Evolutionary conservation across 2,329 filamentous ascomycete genomes (phyloP).

Genomic region (Penicillium paneum): DNA sequence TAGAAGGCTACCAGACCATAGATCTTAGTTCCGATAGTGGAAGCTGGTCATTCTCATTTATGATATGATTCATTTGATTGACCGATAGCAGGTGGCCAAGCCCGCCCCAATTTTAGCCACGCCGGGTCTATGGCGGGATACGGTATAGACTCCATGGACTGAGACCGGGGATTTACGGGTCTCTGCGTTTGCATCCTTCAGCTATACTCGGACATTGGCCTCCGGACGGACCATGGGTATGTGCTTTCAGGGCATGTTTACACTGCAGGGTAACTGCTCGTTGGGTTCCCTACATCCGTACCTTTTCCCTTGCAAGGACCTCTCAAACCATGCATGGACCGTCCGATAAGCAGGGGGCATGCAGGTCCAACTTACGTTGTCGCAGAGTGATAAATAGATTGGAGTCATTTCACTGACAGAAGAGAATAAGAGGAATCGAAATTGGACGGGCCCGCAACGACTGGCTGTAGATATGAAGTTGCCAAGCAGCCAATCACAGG

Average conservation of each 20-base stretch:
- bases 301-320: background rate
- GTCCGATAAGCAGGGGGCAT: constrained; percentile 16
- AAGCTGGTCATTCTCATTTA: constrained; percentile 22
- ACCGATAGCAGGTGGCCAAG: constrained; percentile 20
- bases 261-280: background rate
- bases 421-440: constrained; percentile 16
- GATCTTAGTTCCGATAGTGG: constrained; percentile 27
- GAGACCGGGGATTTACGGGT: constrained; percentile 22
- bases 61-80: constrained; percentile 22
- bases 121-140: constrained; percentile 5
- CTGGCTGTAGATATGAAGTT: constrained; percentile 32
- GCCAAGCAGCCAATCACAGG: constrained; percentile 25
- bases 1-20: constrained; percentile 15
- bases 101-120: constrained; percentile 14
- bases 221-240: background rate
- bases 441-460: constrained; percentile 7
- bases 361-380: background rate
- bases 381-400: constrained; percentile 13
- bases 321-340: background rate
- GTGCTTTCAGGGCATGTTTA: background rate
- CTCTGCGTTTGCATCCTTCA: background rate
- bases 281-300: background rate
- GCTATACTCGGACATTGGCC: background rate
- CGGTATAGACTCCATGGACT: constrained; percentile 8
- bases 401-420: constrained; percentile 16